A percentile compares a stretch with the other conserved stretches of the same genome.
phyloP scores from a whole-genome alignment of 768 basidiomycete genomes.

The Phlebiopsis flavidoalba region DNA sequence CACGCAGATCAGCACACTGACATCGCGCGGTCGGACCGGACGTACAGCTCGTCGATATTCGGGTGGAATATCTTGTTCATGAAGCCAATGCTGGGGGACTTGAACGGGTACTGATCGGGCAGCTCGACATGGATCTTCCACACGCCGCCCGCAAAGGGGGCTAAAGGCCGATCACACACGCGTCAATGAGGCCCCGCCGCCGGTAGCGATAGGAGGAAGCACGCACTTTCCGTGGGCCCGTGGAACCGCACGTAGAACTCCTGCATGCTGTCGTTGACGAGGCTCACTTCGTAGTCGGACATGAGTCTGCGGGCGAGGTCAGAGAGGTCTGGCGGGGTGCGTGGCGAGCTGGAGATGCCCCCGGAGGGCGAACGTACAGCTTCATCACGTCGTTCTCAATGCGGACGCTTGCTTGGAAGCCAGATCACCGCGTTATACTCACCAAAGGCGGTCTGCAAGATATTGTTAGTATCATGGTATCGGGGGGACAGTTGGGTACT shows the following conservation, averaged over 20 bases:
- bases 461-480: constrained; percentile 23
- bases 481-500: constrained; percentile 30
- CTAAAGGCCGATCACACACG: constrained; percentile 33
- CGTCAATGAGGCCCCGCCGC: background rate
- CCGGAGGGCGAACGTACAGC: constrained; percentile 50
- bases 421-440: constrained; percentile 71
- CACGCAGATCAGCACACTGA: constrained; percentile 9
- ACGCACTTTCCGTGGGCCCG: constrained; percentile 90
- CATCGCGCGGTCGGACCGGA: constrained; percentile 10
- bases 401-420: constrained; percentile 82
- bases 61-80: constrained; percentile 99
- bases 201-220: background rate
- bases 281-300: constrained; percentile 97
- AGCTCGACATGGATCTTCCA: constrained; percentile 99
- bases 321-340: background rate
- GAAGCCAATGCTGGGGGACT: constrained; percentile 98
- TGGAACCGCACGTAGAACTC: constrained; percentile 98
- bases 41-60: constrained; percentile 97
- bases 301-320: constrained; percentile 61
- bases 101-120: constrained; percentile 98
- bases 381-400: constrained; percentile 99
- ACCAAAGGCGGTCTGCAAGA: constrained; percentile 1
- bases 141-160: constrained; percentile 94
- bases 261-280: constrained; percentile 98
- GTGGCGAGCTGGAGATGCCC: background rate